phyloP scores from a whole-genome alignment of 2,329 filamentous ascomycete genomes.

The Furcasterigmium sp. region DNA sequence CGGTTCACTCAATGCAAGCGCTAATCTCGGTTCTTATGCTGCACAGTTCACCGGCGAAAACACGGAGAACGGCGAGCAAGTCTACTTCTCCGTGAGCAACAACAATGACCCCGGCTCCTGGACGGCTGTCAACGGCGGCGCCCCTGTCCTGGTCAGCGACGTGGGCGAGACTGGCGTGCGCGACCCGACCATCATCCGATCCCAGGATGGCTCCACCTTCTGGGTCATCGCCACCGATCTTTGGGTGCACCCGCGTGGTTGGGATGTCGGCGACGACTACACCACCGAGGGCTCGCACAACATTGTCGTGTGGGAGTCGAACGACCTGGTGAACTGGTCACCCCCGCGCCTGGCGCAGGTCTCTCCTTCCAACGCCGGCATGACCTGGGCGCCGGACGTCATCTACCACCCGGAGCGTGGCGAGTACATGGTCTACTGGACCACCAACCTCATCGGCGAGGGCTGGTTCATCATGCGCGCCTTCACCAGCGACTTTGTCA shows the following conservation, averaged over 20 bases:
- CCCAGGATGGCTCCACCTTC: slow-evolving; percentile 45
- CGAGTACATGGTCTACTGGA: slow-evolving; percentile 42
- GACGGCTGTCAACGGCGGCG: slow-evolving; percentile 40
- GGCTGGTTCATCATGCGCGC: slow-evolving; percentile 18
- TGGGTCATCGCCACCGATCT: slow-evolving; percentile 51
- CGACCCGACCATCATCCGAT: slow-evolving; percentile 43
- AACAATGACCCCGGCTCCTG: slow-evolving; percentile 45
- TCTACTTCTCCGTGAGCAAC: slow-evolving; percentile 49
- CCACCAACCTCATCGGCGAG: slow-evolving; percentile 9
- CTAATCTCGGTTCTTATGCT: no score
- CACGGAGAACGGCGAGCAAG: slow-evolving; percentile 14
- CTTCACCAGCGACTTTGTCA: slow-evolving; percentile 49
- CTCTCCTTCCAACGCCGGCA: slow-evolving; percentile 47
- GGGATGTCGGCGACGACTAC: slow-evolving; percentile 39
- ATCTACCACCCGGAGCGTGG: slow-evolving; percentile 43
- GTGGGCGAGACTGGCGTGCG: slow-evolving; percentile 47
- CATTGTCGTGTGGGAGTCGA: slow-evolving; percentile 52
- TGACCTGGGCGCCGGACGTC: slow-evolving; percentile 54
- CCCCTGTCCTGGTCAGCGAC: slow-evolving; percentile 41
- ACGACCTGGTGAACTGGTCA: slow-evolving; percentile 43
- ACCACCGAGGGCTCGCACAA: slow-evolving; percentile 40
- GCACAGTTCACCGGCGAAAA: background rate
- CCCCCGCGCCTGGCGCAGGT: slow-evolving; percentile 42
- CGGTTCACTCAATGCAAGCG: no score
- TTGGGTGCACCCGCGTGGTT: slow-evolving; percentile 15